phyloP scores from a whole-genome alignment of 495 filamentous ascomycete species.

The Trichoderma virens region DNA sequence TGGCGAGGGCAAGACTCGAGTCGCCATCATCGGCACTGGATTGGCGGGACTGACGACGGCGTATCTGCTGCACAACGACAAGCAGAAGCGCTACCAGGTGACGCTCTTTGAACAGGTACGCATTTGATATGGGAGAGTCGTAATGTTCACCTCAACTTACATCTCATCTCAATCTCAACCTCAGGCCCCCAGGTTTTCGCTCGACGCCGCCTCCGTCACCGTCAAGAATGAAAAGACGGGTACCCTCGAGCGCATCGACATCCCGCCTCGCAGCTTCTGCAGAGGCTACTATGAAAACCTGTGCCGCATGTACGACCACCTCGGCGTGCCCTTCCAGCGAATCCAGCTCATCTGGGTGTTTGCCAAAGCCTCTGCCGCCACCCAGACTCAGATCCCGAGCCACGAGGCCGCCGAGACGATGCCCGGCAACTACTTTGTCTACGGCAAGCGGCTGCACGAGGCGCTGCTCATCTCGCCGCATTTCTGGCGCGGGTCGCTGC shows the following conservation, averaged over 20 bases:
- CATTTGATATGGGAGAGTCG: no score
- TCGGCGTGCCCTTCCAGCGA: slow-evolving; percentile 36
- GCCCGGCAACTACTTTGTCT: slow-evolving; percentile 25
- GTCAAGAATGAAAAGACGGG: slow-evolving; percentile 17
- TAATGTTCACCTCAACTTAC: no score
- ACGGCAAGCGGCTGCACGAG: slow-evolving; percentile 43
- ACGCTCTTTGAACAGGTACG: slow-evolving; percentile 41
- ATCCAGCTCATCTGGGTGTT: slow-evolving; percentile 42
- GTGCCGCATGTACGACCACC: slow-evolving; percentile 44
- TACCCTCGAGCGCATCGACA: slow-evolving; percentile 33
- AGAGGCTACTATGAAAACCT: slow-evolving; percentile 48
- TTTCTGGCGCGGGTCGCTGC: slow-evolving; percentile 13
- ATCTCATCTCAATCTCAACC: no score
- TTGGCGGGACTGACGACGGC: slow-evolving; percentile 48
- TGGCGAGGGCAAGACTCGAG: neutral
- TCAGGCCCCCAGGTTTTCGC: slow-evolving; percentile 30
- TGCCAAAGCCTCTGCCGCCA: slow-evolving; percentile 14
- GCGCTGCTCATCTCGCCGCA: slow-evolving; percentile 22
- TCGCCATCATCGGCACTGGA: slow-evolving; percentile 45
- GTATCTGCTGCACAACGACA: slow-evolving; percentile 41
- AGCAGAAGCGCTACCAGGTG: slow-evolving; percentile 35
- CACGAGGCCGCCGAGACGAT: neutral
- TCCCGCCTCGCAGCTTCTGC: slow-evolving; percentile 53
- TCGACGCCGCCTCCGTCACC: slow-evolving; percentile 34
- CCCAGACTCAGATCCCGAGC: neutral